Base-by-base conservation (phyloP, 2,329 filamentous ascomycete genomes). In the Talaromyces piceae region DNA sequence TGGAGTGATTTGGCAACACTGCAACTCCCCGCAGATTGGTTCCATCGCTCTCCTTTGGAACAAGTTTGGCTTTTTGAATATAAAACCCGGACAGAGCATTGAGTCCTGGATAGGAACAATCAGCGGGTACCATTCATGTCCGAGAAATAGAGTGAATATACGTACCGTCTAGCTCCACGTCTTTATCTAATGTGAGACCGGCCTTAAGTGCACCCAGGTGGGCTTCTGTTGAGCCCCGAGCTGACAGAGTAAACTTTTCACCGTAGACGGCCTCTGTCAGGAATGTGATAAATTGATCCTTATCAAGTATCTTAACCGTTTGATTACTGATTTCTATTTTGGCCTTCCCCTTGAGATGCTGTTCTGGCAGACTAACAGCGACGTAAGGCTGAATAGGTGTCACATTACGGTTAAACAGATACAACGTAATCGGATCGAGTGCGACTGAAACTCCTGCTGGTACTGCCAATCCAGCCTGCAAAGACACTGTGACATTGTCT, bases 21-120 rank as follows among this genome's bases (percentile, higher is more conserved):
- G 56, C 41, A 26, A 58, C 60, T 30, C 56, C 59, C 20, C 59
- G 49, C 8, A 61, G 51, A 45, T 61, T 61, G 16, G 54, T 54
- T 12, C 59, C 59, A 18, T 61, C 58, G 3, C 51, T 49, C 46
- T 54, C 41, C 16, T 55, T 47, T 2, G 56, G 58, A 9, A 61
- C 37, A 22, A 61, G 48, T 11, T 57, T 58, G 7, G 55, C 53
- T 12, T 59, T 52, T 23, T 55, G 44, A 13, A 61, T 58, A 3
- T 43, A 39, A 23, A 61, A 59, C 13, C 53, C 59, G 2, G 53
- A 28, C 22, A 61, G 59, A 18, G 56, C 45, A 26, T 61, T 57
- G 11, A 61, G 50, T 1, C 50, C 59, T 61, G 30, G 44, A n/a
- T n/a, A 37, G 31, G n/a, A 37, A 16, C n/a, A 37, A 37, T 37